Evolutionary conservation across 352 stramenopile genomes (phyloP).

Genomic region (Phytophthora meadii): DNA sequence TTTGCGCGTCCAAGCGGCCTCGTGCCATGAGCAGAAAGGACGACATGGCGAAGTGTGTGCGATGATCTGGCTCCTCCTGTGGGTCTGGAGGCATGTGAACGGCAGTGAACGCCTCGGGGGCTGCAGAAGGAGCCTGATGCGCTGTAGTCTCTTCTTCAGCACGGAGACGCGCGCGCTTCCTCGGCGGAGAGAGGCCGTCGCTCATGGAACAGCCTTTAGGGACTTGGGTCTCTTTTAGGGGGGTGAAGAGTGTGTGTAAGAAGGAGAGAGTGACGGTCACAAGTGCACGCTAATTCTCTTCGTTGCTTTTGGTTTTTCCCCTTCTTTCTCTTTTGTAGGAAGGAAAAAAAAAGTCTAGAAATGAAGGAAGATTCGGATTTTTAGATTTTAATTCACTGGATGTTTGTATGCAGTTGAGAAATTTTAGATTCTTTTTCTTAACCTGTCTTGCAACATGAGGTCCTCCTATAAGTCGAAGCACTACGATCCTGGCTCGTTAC

Average conservation of each 20-base stretch:
- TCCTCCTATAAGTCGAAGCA: background rate
- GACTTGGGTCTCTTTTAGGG: background rate
- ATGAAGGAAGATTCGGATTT: constrained; percentile 8
- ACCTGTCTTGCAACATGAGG: too few relatives aligned
- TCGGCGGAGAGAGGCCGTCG: constrained; percentile 42
- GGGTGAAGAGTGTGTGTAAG: background rate
- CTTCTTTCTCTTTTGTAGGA: background rate
- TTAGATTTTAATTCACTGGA: constrained; percentile 1
- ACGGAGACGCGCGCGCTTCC: constrained; percentile 45
- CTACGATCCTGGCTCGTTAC: too few relatives aligned
- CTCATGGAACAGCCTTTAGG: constrained; percentile 25
- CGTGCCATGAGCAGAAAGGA: constrained; percentile 47
- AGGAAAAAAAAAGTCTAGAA: background rate
- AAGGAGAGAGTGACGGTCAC: background rate
- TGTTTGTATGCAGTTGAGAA: constrained; percentile 21
- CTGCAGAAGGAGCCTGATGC: background rate
- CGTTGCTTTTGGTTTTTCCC: constrained; percentile 6
- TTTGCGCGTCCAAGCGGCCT: constrained; percentile 32
- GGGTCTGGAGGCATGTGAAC: background rate
- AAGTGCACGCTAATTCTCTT: constrained; percentile 2
- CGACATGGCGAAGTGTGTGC: constrained; percentile 31
- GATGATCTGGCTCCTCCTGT: constrained; percentile 26
- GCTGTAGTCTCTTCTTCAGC: constrained; percentile 30
- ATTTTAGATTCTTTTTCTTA: constrained; percentile 6
- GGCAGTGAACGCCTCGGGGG: background rate